Evolutionary conservation across 225 moss, liverwort and hornwort genomes (phyloP), one percentile per base, ranked within the genome.

Genomic region (Bryoerythrophyllum caledonicum): DNA sequence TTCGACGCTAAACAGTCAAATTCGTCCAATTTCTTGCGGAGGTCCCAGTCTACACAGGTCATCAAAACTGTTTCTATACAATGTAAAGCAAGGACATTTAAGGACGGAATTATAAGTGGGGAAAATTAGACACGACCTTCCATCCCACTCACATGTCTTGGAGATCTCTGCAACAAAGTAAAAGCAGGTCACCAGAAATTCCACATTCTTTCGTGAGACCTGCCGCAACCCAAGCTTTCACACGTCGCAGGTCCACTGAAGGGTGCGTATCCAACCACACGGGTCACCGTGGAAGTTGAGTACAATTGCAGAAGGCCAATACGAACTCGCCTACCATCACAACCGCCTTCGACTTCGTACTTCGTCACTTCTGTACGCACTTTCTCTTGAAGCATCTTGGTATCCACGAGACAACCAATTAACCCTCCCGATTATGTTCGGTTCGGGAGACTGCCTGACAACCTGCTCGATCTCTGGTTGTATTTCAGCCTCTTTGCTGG

Each of bases 321-420:
- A 21, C 43, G 63, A 15, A 27, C 8, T 49, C 63, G 17, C 49
- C 48, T 59, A 30, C 58, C 37, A 61, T 87, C 79, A 87, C 23
- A 70, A 77, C 71, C 87, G 76, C 65, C 84, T 82, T 38, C 87
- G 75, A 63, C 79, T 87, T 28, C 84, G 76, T 23, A 87, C 87
- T 82, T 87, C 87, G 46, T 77, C 79, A 43, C 60, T 77, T 75
- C 87, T 79, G 21, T 41, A 15, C 4, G 71, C 82, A 78, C 62
- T 74, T 77, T 74, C 72, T 77, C 82, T 63, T 53, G 44, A 71
- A 2, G 57, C 37, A 67, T 70, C 78, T 78, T 78, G 77, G 65
- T 54, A 27, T 55, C 79, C 76, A 51, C 67, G 71, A 59, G 79
- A 63, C 60, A 68, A 68, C 84, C 84, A 84, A 37, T 79, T 65